Conservation (phyloP, 441 rosid genomes). For the Adansonia rubrostipa region DNA sequence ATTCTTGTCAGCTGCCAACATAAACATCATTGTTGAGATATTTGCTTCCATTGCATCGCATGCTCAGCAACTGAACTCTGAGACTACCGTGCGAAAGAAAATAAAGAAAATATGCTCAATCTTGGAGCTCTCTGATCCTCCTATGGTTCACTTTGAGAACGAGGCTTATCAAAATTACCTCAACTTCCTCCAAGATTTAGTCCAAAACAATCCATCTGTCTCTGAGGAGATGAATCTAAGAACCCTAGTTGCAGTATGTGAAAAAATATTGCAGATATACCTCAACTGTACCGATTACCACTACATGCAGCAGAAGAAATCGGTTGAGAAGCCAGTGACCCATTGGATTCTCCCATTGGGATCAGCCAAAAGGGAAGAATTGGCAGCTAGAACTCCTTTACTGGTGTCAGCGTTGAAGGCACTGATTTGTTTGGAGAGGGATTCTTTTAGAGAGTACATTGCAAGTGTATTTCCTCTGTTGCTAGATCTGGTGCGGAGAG, state of each 20-base stretch:
- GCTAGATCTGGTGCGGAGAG: conserved; percentile 83
- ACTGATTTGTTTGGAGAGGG: conserved; percentile 57
- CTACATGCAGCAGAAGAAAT: conserved; percentile 24
- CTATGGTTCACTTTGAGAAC: conserved; percentile 85
- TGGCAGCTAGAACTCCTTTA: conserved; percentile 74
- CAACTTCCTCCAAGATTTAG: conserved; percentile 62
- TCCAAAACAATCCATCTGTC: conserved; percentile 46
- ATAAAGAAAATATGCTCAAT: conserved; percentile 75
- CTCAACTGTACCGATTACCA: conserved; percentile 54
- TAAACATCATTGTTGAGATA: conserved; percentile 55
- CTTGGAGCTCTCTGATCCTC: conserved; percentile 79
- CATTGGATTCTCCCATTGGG: conserved; percentile 83
- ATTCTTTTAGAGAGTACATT: conserved; percentile 58
- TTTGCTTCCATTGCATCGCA: conserved; percentile 68
- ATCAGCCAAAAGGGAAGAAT: conserved; percentile 76
- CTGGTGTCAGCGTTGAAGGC: conserved; percentile 65
- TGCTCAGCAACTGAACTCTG: conserved; percentile 70
- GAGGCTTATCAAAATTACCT: conserved; percentile 81
- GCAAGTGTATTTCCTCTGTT: conserved; percentile 69
- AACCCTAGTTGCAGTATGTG: conserved; percentile 58
- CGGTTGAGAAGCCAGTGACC: conserved; percentile 38
- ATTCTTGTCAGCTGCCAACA: conserved; percentile 53
- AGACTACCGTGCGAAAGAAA: conserved; percentile 61
- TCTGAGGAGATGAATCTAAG: conserved; percentile 62
- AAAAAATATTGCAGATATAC: conserved; percentile 66